Conservation (phyloP, 2,329 filamentous ascomycete species). For the Exophiala lecanii-corni region DNA sequence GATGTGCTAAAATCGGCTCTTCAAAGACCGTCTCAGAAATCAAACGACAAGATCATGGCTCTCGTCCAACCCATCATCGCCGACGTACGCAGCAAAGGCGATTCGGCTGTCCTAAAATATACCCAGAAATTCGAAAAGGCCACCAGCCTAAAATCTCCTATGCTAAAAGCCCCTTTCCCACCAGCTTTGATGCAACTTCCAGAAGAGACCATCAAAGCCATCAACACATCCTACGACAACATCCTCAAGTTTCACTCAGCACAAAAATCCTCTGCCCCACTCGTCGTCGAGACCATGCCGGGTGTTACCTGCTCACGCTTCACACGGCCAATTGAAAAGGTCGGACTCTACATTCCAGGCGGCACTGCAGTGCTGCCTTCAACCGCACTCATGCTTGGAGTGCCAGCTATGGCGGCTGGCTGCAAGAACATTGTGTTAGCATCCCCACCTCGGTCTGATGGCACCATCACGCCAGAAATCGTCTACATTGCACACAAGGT, state of each 20-base stretch:
- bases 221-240: conserved; percentile 90
- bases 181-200: conserved; percentile 78
- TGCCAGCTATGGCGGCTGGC: conserved; percentile 94
- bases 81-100: conserved; percentile 75
- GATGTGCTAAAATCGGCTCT: conserved; percentile 68
- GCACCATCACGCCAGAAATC: conserved; percentile 90
- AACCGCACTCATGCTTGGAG: conserved; percentile 95
- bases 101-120: conserved; percentile 83
- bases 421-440: conserved; percentile 93
- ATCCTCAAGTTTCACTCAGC: conserved; percentile 91
- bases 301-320: conserved; percentile 94
- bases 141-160: conserved; percentile 80
- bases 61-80: conserved; percentile 91
- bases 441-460: conserved; percentile 83
- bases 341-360: conserved; percentile 94
- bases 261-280: conserved; percentile 75
- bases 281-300: conserved; percentile 94
- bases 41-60: conserved; percentile 86
- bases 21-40: conserved; percentile 86
- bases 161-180: conserved; percentile 85
- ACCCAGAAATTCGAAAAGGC: conserved; percentile 98
- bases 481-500: conserved; percentile 97
- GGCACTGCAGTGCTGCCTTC: conserved; percentile 96
- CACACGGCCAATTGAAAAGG: conserved; percentile 83
- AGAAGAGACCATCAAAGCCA: conserved; percentile 81